A percentile compares a stretch with the other conserved stretches of the same genome.
These are phyloP conservation scores for Huiozyma sinensis DNA, from an alignment of 805 yeast genomes.

Conservation along the genomic window DNA sequence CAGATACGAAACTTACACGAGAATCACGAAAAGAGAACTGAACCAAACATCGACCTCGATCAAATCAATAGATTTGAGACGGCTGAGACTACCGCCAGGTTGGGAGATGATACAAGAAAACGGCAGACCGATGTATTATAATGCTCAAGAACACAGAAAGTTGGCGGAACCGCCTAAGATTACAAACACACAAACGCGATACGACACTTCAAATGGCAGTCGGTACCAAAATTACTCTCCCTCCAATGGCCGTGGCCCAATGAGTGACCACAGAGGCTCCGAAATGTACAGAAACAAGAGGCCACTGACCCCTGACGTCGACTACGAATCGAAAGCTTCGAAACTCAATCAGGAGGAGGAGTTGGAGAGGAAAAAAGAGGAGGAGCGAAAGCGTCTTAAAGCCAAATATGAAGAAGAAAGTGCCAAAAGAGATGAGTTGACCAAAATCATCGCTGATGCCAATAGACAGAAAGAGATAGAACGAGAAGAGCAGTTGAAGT, in stretches of 20 bases:
- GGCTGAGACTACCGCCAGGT: slow-evolving; percentile 26
- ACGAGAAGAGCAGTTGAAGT: slow-evolving; percentile 9
- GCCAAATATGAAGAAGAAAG: slow-evolving; percentile 17
- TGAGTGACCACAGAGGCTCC: background rate
- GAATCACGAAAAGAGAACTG: slow-evolving; percentile 55
- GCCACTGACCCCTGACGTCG: background rate
- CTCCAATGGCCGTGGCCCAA: background rate
- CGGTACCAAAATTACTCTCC: background rate
- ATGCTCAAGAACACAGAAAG: slow-evolving; percentile 22
- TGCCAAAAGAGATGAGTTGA: slow-evolving; percentile 15
- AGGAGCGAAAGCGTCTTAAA: slow-evolving; percentile 16
- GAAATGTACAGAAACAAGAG: background rate
- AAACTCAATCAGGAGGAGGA: slow-evolving; percentile 20
- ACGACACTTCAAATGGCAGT: background rate
- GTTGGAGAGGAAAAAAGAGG: slow-evolving; percentile 15
- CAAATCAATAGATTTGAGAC: slow-evolving; percentile 23
- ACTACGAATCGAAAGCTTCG: slow-evolving; percentile 12
- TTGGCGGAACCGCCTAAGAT: slow-evolving; percentile 23
- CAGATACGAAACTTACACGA: slow-evolving; percentile 64
- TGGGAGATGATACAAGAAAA: slow-evolving; percentile 28
- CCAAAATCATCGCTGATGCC: slow-evolving; percentile 11
- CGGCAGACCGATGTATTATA: slow-evolving; percentile 26
- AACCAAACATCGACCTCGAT: slow-evolving; percentile 11
- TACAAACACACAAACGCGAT: background rate
- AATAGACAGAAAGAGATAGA: slow-evolving; percentile 22